Evolutionary conservation across 345 rosid genomes (phyloP).

Genomic region (Salix koriyanagi): DNA sequence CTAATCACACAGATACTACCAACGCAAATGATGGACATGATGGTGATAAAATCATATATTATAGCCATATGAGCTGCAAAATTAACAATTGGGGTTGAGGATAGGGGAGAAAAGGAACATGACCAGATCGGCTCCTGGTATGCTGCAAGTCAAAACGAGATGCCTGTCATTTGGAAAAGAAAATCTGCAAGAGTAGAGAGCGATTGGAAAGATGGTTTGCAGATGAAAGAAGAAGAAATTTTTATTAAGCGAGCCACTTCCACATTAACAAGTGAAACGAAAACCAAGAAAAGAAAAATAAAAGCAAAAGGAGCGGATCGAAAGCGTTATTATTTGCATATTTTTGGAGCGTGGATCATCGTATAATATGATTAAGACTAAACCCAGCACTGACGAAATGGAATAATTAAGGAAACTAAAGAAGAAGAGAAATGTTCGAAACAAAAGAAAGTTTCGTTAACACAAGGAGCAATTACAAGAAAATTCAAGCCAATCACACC

Average conservation of each 20-base stretch:
- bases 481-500: constrained; percentile 5
- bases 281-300: no score
- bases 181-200: not conserved
- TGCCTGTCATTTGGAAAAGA: not conserved
- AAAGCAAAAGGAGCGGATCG: no score
- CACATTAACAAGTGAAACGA: not conserved
- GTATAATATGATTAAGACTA: not conserved
- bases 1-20: not conserved
- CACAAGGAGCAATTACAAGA: constrained; percentile 36
- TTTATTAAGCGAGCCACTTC: not conserved
- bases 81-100: not conserved
- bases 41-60: no score
- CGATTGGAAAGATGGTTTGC: no score
- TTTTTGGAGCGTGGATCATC: no score
- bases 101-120: not conserved
- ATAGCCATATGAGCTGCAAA: not conserved
- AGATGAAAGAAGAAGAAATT: not conserved
- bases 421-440: no score
- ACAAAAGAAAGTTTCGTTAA: constrained; percentile 11
- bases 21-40: constrained; percentile 10
- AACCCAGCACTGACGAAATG: not conserved
- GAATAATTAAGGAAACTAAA: not conserved
- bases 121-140: not conserved
- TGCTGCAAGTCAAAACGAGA: not conserved
- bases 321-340: no score